Conservation (phyloP, 2,329 filamentous ascomycete genomes). For the Colletotrichum abscissum region DNA sequence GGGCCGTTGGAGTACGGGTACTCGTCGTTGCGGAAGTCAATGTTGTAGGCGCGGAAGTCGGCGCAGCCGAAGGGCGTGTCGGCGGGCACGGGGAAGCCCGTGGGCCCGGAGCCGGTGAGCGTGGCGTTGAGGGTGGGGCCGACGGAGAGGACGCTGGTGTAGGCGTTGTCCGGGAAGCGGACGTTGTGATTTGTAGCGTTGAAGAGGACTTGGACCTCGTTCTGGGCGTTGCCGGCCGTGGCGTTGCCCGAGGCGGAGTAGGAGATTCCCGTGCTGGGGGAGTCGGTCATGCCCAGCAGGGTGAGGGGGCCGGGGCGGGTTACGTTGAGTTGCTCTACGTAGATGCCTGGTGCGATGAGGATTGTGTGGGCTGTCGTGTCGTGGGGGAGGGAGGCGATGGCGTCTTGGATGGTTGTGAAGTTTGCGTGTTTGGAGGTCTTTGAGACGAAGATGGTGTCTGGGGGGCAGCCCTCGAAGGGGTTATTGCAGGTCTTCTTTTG, state of each 20-base stretch:
- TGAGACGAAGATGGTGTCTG: constrained; percentile 55
- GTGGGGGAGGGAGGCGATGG: constrained; percentile 52
- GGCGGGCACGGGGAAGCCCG: constrained; percentile 68
- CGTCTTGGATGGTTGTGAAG: constrained; percentile 53
- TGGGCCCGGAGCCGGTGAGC: constrained; percentile 70
- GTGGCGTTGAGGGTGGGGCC: constrained; percentile 73
- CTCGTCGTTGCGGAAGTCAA: constrained; percentile 73
- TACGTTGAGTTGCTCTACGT: constrained; percentile 74
- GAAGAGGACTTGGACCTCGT: constrained; percentile 69
- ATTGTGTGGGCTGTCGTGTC: constrained; percentile 62
- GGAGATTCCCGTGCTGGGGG: constrained; percentile 44
- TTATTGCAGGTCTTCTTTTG: constrained; percentile 46
- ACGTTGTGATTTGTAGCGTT: constrained; percentile 63
- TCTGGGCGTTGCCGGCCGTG: constrained; percentile 41
- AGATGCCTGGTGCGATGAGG: constrained; percentile 69
- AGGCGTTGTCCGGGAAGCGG: constrained; percentile 67
- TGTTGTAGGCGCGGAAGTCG: constrained; percentile 75
- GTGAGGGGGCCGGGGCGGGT: constrained; percentile 71
- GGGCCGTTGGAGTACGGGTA: constrained; percentile 63
- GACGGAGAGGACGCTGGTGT: constrained; percentile 70
- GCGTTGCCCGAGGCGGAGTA: constrained; percentile 57
- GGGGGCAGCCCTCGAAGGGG: constrained; percentile 49
- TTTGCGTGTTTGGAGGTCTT: constrained; percentile 46
- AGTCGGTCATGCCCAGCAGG: constrained; percentile 67
- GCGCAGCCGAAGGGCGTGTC: constrained; percentile 72